phyloP scores from a whole-genome alignment of 179 eudicot genomes.

The Pouteria campechiana region DNA sequence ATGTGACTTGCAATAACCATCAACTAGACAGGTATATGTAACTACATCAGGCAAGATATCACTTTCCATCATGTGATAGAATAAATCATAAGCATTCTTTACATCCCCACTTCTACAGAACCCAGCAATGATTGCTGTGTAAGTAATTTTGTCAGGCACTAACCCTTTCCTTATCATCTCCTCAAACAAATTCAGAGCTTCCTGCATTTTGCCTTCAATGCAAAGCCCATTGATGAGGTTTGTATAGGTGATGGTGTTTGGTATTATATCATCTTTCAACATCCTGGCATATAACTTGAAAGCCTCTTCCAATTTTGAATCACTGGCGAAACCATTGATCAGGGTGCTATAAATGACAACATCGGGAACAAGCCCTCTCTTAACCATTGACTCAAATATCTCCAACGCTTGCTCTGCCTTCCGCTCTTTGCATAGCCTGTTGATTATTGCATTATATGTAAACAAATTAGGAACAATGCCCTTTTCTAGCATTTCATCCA shows the following conservation, averaged over 20 bases:
- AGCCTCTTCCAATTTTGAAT: conserved; percentile 20
- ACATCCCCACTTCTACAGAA: conserved; percentile 26
- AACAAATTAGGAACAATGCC: conserved; percentile 19
- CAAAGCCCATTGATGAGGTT: conserved; percentile 27
- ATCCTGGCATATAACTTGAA: conserved; percentile 19
- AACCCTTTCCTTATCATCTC: conserved; percentile 29
- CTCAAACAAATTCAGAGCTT: conserved; percentile 23
- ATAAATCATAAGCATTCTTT: conserved; percentile 22
- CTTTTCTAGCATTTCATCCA: conserved; percentile 20
- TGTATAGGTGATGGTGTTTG: conserved; percentile 25
- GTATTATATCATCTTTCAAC: conserved; percentile 24
- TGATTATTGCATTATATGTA: conserved; percentile 26
- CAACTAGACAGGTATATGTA: conserved; percentile 43
- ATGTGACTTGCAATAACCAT: conserved; percentile 29
- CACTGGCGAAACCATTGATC: conserved; percentile 30
- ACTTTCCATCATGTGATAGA: conserved; percentile 23
- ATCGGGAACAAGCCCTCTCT: conserved; percentile 18
- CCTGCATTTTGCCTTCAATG: conserved; percentile 9
- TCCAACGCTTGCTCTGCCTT: conserved; percentile 22
- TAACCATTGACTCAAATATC: conserved; percentile 33
- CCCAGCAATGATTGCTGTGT: conserved; percentile 36
- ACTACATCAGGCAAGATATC: conserved; percentile 25
- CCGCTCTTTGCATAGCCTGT: conserved; percentile 25
- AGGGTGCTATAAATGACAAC: conserved; percentile 28
- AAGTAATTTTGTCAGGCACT: conserved; percentile 21